Percentiles rank a stretch among this genome's conserved stretches.
Evolutionary conservation across 495 filamentous ascomycete species (phyloP).

Genomic region (Schizothecium vesticola): DNA sequence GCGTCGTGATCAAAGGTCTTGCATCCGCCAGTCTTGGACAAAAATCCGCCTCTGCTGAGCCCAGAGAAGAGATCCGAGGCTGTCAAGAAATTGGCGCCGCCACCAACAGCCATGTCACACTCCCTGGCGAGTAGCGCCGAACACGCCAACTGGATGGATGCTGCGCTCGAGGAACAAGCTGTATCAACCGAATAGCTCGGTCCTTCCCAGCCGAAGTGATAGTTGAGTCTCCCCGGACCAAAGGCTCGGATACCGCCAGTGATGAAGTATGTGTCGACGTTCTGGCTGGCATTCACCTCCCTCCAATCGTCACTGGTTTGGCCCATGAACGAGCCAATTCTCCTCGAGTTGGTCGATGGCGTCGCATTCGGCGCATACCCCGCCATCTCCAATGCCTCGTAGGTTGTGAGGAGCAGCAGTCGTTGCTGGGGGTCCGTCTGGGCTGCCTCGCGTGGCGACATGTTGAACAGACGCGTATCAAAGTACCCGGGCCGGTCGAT

Average conservation of each 20-base stretch:
- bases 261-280: slow-evolving; percentile 78
- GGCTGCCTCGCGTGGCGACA: slow-evolving; percentile 76
- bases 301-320: slow-evolving; percentile 77
- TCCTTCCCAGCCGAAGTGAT: slow-evolving; percentile 37
- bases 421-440: slow-evolving; percentile 78
- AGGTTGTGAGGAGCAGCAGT: slow-evolving; percentile 67
- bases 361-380: slow-evolving; percentile 72
- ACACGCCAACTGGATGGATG: slow-evolving; percentile 43
- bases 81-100: slow-evolving; percentile 60
- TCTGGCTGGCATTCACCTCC: slow-evolving; percentile 69
- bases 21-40: slow-evolving; percentile 25
- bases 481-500: slow-evolving; percentile 71
- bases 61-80: slow-evolving; percentile 69
- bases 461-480: slow-evolving; percentile 77
- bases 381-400: slow-evolving; percentile 79
- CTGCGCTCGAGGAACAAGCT: slow-evolving; percentile 38
- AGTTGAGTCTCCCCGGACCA: slow-evolving; percentile 43
- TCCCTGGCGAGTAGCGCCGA: slow-evolving; percentile 64
- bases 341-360: slow-evolving; percentile 64
- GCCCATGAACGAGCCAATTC: slow-evolving; percentile 80
- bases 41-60: slow-evolving; percentile 32
- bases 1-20: slow-evolving; percentile 25
- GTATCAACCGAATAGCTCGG: slow-evolving; percentile 40
- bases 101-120: slow-evolving; percentile 56
- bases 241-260: slow-evolving; percentile 75